Conservation (phyloP, 1,139 yeast species). For the Taphrina sp. region DNA sequence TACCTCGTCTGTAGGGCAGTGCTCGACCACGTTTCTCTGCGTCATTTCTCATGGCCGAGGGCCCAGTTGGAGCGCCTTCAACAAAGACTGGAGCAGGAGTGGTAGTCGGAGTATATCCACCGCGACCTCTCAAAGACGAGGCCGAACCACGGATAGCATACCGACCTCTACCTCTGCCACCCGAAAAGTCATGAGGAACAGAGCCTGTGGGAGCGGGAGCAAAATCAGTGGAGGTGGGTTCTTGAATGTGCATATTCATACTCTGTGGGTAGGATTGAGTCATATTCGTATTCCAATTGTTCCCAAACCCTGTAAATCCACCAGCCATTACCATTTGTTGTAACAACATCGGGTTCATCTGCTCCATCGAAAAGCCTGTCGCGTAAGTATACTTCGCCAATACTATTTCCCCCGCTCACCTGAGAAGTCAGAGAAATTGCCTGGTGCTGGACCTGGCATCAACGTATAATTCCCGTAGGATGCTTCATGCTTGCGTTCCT, state of each 20-base stretch:
- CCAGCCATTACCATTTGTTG: not conserved
- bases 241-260: conserved; percentile 21
- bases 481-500: too few relatives aligned
- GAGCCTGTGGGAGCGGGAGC: conserved; percentile 1
- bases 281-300: conserved; percentile 7
- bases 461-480: too few relatives aligned
- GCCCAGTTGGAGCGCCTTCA: conserved; percentile 23
- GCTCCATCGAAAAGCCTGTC: conserved; percentile 9
- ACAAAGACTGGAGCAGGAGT: conserved; percentile 15
- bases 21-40: not conserved
- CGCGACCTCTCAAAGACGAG: conserved; percentile 14
- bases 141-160: not conserved
- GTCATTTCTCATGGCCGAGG: conserved; percentile 18
- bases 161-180: conserved; percentile 17
- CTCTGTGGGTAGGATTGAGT: conserved; percentile 10
- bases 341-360: conserved; percentile 10
- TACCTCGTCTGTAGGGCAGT: too few relatives aligned
- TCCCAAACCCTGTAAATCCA: not conserved
- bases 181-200: not conserved
- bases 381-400: too few relatives aligned
- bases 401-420: too few relatives aligned
- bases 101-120: not conserved
- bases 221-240: not conserved
- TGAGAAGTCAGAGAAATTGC: too few relatives aligned
- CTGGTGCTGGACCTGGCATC: too few relatives aligned